These are phyloP conservation scores for Apiotrichum siamense DNA, from an alignment of 1,284 basidiomycete species.

Conservation along the genomic window DNA sequence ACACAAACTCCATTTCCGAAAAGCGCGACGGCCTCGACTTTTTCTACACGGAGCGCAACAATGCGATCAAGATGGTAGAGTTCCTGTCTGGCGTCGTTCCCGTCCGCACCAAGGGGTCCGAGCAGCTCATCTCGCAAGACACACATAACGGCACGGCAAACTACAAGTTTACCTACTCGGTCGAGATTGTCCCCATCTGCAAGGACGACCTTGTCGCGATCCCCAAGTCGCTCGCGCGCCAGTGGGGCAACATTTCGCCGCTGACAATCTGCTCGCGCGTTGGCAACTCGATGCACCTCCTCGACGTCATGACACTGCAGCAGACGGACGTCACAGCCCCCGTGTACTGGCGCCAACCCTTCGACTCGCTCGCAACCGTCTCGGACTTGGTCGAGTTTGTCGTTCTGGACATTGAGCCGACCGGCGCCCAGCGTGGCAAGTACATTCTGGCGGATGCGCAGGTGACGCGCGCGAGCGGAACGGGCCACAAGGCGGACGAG, in stretches of 20 bases:
- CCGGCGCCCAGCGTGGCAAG: constrained; percentile 63
- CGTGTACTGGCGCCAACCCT: constrained; percentile 88
- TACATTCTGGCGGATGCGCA: constrained; percentile 88
- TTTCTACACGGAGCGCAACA: constrained; percentile 84
- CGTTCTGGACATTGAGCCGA: constrained; percentile 87
- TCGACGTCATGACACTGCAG: constrained; percentile 84
- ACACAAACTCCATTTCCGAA: constrained; percentile 88
- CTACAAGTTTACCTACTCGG: constrained; percentile 96
- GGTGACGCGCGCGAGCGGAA: constrained; percentile 73
- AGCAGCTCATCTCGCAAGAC: constrained; percentile 87
- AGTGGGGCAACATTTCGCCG: constrained; percentile 79
- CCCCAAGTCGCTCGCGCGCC: constrained; percentile 71
- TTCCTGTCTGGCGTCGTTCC: constrained; percentile 86
- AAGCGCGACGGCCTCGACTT: constrained; percentile 94
- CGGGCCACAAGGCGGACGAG: constrained; percentile 41
- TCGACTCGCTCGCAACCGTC: constrained; percentile 72
- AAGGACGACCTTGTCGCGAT: constrained; percentile 96
- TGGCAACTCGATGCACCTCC: constrained; percentile 82
- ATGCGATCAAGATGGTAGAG: constrained; percentile 96
- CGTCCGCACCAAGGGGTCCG: constrained; percentile 78
- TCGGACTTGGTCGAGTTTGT: constrained; percentile 91
- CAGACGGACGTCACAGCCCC: constrained; percentile 70
- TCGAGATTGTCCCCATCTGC: constrained; percentile 94
- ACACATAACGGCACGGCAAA: constrained; percentile 88
- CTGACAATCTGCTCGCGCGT: constrained; percentile 83